A percentile compares a stretch with the other conserved stretches of the same genome.
Conservation (phyloP, 148 eudicot genomes). For the Arbutus unedo region DNA sequence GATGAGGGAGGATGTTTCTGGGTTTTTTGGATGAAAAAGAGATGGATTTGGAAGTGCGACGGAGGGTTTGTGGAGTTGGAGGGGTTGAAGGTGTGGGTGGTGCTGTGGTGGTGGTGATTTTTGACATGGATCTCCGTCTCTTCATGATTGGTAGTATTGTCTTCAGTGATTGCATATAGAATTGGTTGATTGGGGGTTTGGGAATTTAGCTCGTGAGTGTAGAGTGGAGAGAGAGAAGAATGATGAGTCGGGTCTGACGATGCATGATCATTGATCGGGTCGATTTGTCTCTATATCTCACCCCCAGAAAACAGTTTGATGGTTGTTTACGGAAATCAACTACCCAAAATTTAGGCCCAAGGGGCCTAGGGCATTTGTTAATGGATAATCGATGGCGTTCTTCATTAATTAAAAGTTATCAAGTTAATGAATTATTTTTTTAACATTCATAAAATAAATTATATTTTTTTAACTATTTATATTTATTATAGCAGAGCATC, state of each 20-base stretch:
- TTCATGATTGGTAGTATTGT: constrained; percentile 29
- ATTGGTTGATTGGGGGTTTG: background rate
- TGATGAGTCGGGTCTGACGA: background rate
- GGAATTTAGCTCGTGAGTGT: background rate
- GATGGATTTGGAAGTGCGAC: constrained; percentile 21
- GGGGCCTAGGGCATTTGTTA: no score
- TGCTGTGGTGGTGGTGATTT: background rate
- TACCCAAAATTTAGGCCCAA: no score
- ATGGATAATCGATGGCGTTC: no score
- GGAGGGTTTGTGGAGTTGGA: constrained; percentile 38
- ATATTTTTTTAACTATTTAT: no score
- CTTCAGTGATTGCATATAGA: constrained; percentile 2
- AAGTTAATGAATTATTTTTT: no score
- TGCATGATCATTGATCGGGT: background rate
- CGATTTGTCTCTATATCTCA: no score
- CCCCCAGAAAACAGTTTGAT: no score
- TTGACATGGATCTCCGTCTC: constrained; percentile 21
- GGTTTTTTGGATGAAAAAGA: constrained; percentile 32
- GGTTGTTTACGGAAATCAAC: no score
- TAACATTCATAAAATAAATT: no score
- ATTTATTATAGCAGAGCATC: no score
- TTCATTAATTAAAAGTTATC: no score
- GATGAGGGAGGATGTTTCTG: constrained; percentile 29
- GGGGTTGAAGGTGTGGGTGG: constrained; percentile 41
- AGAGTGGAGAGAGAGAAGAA: background rate